Evolutionary conservation across 1,284 basidiomycete genomes (phyloP).

Genomic region (Amylostereum chailletii): DNA sequence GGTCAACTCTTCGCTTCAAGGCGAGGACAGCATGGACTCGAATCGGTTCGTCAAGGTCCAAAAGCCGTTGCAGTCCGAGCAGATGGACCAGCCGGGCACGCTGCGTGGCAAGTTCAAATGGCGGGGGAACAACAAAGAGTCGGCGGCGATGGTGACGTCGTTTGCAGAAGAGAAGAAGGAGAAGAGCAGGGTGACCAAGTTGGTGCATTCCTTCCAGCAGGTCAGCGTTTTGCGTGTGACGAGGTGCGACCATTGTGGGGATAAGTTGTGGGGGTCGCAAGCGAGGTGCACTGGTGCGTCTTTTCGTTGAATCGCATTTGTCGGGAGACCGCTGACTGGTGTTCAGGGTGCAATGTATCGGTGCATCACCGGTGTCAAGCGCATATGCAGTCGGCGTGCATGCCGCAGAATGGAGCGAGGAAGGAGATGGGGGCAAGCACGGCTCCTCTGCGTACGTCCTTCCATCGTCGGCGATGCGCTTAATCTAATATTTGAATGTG

Average conservation of each 20-base stretch:
- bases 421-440: slow-evolving; percentile 27
- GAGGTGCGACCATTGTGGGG: slow-evolving; percentile 90
- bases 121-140: slow-evolving; percentile 32
- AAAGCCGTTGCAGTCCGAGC: slow-evolving; percentile 21
- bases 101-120: slow-evolving; percentile 52
- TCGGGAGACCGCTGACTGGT: background rate
- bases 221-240: slow-evolving; percentile 84
- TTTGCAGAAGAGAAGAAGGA: slow-evolving; percentile 15
- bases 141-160: background rate
- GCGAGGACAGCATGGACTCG: slow-evolving; percentile 23
- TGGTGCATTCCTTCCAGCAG: slow-evolving; percentile 85
- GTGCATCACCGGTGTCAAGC: slow-evolving; percentile 69
- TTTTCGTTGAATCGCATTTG: slow-evolving; percentile 2
- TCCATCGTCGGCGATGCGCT: slow-evolving; percentile 3
- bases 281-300: slow-evolving; percentile 77
- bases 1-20: slow-evolving; percentile 7
- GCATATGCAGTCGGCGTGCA: slow-evolving; percentile 50
- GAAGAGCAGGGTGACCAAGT: slow-evolving; percentile 34
- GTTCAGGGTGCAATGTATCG: slow-evolving; percentile 57
- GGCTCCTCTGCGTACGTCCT: slow-evolving; percentile 41
- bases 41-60: slow-evolving; percentile 20
- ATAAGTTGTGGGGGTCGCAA: slow-evolving; percentile 98
- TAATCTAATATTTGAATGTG: slow-evolving; percentile 1
- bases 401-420: slow-evolving; percentile 30
- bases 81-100: slow-evolving; percentile 27